Conservation (phyloP, 345 rosid genomes). For the Populus davidiana region DNA sequence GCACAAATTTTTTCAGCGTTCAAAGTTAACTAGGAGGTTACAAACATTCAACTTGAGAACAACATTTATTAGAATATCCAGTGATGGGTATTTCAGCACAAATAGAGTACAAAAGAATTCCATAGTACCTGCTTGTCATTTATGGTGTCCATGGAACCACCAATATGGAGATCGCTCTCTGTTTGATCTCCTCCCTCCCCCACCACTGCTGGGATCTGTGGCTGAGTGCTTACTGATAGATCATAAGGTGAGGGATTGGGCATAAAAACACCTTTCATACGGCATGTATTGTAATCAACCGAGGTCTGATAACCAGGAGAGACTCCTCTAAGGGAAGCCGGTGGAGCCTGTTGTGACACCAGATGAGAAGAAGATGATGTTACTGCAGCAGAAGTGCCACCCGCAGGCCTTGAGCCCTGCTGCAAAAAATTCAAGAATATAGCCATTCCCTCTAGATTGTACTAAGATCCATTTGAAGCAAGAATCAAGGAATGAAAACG, state of each 20-base stretch:
- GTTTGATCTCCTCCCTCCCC: constrained; percentile 56
- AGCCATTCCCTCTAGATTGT: background rate
- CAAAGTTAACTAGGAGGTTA: constrained; percentile 5
- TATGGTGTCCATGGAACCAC: constrained; percentile 45
- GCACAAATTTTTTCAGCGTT: background rate
- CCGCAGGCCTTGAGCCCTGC: constrained; percentile 73
- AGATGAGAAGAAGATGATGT: constrained; percentile 62
- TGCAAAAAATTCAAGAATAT: constrained; percentile 21
- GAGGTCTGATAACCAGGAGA: constrained; percentile 58
- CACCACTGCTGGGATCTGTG: constrained; percentile 54
- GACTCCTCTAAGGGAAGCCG: constrained; percentile 56
- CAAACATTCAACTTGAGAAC: constrained; percentile 4
- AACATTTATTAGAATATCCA: constrained; percentile 1
- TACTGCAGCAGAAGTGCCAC: constrained; percentile 51
- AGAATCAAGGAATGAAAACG: constrained; percentile 4
- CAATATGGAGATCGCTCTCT: constrained; percentile 41
- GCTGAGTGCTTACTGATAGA: constrained; percentile 36
- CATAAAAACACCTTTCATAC: constrained; percentile 70
- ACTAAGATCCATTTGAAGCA: background rate
- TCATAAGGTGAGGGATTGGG: constrained; percentile 67
- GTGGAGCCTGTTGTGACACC: constrained; percentile 58
- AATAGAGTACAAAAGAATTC: background rate
- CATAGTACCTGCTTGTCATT: constrained; percentile 69
- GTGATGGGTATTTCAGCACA: constrained; percentile 3
- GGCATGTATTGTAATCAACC: constrained; percentile 63